Evolutionary conservation across 2,329 filamentous ascomycete genomes (phyloP).

Genomic region (Pseudocercospora pini-densiflorae): DNA sequence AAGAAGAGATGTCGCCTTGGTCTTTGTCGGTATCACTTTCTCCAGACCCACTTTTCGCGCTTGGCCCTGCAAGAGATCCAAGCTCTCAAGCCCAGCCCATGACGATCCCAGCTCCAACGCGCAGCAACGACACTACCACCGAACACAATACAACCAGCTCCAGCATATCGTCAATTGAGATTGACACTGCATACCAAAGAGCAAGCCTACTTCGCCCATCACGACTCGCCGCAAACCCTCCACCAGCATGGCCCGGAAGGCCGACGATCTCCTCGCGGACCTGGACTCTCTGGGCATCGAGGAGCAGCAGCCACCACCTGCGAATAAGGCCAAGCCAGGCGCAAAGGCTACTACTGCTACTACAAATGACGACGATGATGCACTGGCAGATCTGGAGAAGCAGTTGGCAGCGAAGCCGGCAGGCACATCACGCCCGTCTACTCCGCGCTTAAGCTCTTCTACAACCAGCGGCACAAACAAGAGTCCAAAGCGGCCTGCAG

Average conservation of each 20-base stretch:
- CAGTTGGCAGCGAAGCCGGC: conserved; percentile 71
- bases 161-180: neutral
- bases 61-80: neutral
- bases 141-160: neutral
- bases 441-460: conserved; percentile 68
- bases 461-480: conserved; percentile 46
- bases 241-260: conserved; percentile 44
- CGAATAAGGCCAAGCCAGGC: conserved; percentile 49
- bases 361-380: conserved; percentile 56
- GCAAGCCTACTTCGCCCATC: conserved; percentile 1
- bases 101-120: neutral
- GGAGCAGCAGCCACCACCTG: conserved; percentile 31
- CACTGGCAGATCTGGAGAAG: conserved; percentile 85
- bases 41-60: neutral
- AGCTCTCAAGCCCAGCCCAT: neutral
- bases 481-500: conserved; percentile 37
- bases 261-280: conserved; percentile 41
- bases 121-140: neutral
- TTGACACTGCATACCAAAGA: neutral
- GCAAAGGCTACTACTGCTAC: conserved; percentile 38
- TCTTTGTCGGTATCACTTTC: no score
- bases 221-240: conserved; percentile 39
- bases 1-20: no score
- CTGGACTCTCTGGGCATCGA: conserved; percentile 33
- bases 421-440: conserved; percentile 75